Conservation (phyloP, 2,329 filamentous ascomycete genomes). For the Thyridium curvatum region DNA sequence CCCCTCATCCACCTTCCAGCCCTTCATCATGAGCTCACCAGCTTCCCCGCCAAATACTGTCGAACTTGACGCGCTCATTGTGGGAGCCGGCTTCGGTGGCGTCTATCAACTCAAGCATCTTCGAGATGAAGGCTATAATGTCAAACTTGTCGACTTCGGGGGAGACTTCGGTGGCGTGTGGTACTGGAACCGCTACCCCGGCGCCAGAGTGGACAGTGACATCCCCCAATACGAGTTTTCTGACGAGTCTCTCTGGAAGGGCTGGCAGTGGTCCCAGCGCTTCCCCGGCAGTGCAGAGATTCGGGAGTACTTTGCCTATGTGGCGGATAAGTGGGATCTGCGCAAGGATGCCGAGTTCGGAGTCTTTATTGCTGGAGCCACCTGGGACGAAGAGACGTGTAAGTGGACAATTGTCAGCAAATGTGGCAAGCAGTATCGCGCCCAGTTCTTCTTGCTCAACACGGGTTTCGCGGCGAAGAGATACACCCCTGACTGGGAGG, state of each 20-base stretch:
- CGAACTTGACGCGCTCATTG: no score
- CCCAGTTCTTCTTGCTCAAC: slow-evolving; percentile 36
- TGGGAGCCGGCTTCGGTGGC: no score
- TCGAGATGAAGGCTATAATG: no score
- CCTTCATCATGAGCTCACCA: no score
- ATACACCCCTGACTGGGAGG: slow-evolving; percentile 27
- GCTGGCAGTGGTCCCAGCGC: slow-evolving; percentile 34
- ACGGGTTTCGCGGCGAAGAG: slow-evolving; percentile 38
- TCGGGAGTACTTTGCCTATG: slow-evolving; percentile 38
- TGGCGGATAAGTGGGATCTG: slow-evolving; percentile 34
- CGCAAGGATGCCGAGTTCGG: slow-evolving; percentile 38
- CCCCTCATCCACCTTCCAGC: no score
- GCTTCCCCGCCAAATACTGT: no score
- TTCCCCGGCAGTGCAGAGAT: slow-evolving; percentile 33
- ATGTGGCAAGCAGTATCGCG: slow-evolving; percentile 20
- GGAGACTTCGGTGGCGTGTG: slow-evolving; percentile 31
- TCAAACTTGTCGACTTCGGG: slow-evolving; percentile 24
- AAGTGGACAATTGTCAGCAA: slow-evolving; percentile 35
- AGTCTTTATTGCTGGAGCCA: slow-evolving; percentile 30
- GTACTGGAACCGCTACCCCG: slow-evolving; percentile 36
- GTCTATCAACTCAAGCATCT: no score
- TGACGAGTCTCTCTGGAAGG: slow-evolving; percentile 27
- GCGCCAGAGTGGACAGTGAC: slow-evolving; percentile 29
- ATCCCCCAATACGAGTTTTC: slow-evolving; percentile 26
- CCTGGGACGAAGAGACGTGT: slow-evolving; percentile 25